Evolutionary conservation across 495 filamentous ascomycete genomes (phyloP), one percentile per base, ranked within the genome.

Genomic region (Rhypophila decipiens): DNA sequence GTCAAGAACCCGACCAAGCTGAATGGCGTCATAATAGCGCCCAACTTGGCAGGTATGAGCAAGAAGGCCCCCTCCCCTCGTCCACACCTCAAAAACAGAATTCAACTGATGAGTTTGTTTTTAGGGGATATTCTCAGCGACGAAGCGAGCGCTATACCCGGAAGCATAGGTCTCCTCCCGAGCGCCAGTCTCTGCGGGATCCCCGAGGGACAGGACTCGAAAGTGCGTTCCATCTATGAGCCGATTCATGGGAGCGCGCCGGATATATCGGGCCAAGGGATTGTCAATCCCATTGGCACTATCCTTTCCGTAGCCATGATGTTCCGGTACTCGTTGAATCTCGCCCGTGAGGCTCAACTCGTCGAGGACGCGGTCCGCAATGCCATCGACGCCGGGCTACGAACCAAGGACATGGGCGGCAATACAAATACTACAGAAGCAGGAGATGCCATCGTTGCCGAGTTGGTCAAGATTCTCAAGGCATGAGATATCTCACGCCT

Each of bases 111-210:
- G n/a, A n/a, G n/a, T n/a, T n/a, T n/a, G n/a, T n/a, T n/a, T n/a
- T 96, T 95, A 61, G 93, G 93, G 49, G 93, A 98, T 66, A 98
- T 98, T 62, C 89, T 98, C 59, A 85, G 77, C 58, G 93, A 98
- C 62, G 93, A 98, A 77, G 91, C 93, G 7, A 91, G 86, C 63
- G 91, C 95, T 22, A 97, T 98, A 54, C 89, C 91, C 7, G 93
- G 93, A 2, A 88, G 83, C 47, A 79, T 98, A 59, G 93, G 93
- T 4, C 67, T 98, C 56, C 71, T 95, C 62, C 93, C 93, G 9
- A 90, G 85, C 67, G 93, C 93, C 5, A 90, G 85, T 66, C 70
- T 98, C 64, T 84, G 80, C 41, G 89, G 86, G 18, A 81, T 94
- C 39, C 93, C 93, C 1, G 90, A 95, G 71, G 73, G 80, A 11